Evolutionary conservation across 108 stramenopile species (phyloP).

Genomic region (Epithemia pelagica): DNA sequence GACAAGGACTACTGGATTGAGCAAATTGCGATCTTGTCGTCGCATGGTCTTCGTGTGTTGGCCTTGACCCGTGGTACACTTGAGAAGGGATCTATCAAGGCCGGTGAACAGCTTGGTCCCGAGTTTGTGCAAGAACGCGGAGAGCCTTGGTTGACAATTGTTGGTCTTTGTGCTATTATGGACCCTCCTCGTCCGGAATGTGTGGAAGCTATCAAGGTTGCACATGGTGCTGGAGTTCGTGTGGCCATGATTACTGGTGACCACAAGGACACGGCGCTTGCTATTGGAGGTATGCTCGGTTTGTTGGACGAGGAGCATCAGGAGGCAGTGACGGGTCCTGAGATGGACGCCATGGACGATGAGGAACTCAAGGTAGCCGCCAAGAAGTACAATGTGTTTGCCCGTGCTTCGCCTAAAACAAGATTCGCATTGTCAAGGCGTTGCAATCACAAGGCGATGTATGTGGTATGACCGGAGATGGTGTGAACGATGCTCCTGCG

Average conservation of each 20-base stretch:
- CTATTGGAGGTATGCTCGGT: constrained; percentile 70
- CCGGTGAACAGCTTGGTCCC: constrained; percentile 49
- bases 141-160: constrained; percentile 67
- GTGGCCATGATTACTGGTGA: constrained; percentile 98
- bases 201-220: constrained; percentile 70
- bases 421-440: constrained; percentile 81
- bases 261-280: constrained; percentile 76
- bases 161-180: constrained; percentile 88
- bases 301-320: constrained; percentile 57
- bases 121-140: constrained; percentile 53
- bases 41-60: constrained; percentile 90
- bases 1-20: constrained; percentile 64
- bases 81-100: constrained; percentile 34
- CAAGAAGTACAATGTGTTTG: constrained; percentile 74
- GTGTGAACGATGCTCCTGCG: constrained; percentile 97
- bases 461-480: constrained; percentile 95
- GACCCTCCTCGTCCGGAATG: constrained; percentile 92
- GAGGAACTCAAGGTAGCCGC: constrained; percentile 53
- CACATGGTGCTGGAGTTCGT: constrained; percentile 84
- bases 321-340: constrained; percentile 68
- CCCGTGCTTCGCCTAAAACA: constrained; percentile 79
- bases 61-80: constrained; percentile 64
- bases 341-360: constrained; percentile 67
- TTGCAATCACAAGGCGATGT: constrained; percentile 80
- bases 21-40: constrained; percentile 67